Evolutionary conservation across 2,329 filamentous ascomycete genomes (phyloP).

Genomic region (Teratosphaeria zuluensis): DNA sequence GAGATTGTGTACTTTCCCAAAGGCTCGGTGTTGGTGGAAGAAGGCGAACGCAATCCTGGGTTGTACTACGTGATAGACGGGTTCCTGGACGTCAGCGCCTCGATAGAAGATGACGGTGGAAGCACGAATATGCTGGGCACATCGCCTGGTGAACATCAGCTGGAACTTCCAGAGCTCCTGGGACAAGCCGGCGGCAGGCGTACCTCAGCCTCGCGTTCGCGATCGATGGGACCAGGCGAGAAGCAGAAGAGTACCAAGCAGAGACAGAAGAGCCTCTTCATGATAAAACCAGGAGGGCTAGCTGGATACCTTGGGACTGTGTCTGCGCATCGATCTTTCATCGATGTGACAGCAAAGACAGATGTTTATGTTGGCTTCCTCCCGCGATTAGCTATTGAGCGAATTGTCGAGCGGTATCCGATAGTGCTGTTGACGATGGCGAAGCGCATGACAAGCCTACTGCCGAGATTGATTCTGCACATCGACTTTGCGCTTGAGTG

Average conservation of each 20-base stretch:
- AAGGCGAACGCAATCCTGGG: constrained; percentile 92
- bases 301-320: constrained; percentile 92
- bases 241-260: constrained; percentile 35
- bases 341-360: constrained; percentile 93
- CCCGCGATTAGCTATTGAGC: constrained; percentile 72
- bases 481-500: constrained; percentile 98
- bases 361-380: constrained; percentile 97
- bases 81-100: constrained; percentile 88
- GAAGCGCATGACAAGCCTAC: constrained; percentile 78
- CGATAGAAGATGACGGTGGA: constrained; percentile 54
- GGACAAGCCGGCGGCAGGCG: constrained; percentile 5
- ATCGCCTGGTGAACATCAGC: constrained; percentile 13
- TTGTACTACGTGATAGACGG: constrained; percentile 97
- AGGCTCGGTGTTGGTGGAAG: constrained; percentile 86
- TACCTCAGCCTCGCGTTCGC: constrained; percentile 10
- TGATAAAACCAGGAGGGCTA: constrained; percentile 89
- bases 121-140: constrained; percentile 37
- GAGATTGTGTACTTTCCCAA: constrained; percentile 98
- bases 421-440: constrained; percentile 92
- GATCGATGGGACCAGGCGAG: constrained; percentile 17
- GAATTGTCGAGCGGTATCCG: constrained; percentile 86
- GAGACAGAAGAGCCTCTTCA: constrained; percentile 59
- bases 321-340: constrained; percentile 90
- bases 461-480: constrained; percentile 83
- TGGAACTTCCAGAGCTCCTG: constrained; percentile 3